A percentile compares a stretch with the other conserved stretches of the same genome.
Evolutionary conservation across 129 eudicot genomes (phyloP).

Genomic region (Helichrysum umbraculigerum): DNA sequence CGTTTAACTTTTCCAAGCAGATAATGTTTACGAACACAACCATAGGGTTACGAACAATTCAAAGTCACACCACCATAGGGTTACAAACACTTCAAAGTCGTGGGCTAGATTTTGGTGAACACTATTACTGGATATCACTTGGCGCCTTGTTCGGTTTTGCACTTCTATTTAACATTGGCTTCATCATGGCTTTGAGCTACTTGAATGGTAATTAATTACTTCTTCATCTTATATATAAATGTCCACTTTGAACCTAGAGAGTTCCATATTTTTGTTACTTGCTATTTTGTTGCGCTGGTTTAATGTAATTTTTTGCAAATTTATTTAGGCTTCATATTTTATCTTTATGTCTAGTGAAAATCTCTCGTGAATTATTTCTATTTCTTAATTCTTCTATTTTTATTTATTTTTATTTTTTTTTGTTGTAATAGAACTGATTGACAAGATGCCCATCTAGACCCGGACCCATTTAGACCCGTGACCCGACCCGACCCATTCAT

Average conservation of each 20-base stretch:
- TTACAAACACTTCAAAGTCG: neutral
- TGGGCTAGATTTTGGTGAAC: slow-evolving; percentile 1
- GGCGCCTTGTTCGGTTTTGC: slow-evolving; percentile 10
- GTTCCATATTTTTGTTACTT: neutral
- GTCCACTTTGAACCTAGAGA: slow-evolving; percentile 9
- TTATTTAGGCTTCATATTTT: too few species aligned
- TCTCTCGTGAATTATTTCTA: too few species aligned
- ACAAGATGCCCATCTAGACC: too few species aligned
- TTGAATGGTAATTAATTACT: slow-evolving; percentile 1
- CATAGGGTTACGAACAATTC: slow-evolving; percentile 1
- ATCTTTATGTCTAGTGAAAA: too few species aligned
- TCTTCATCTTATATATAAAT: slow-evolving; percentile 1
- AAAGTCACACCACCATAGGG: slow-evolving; percentile 9
- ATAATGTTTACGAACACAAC: neutral
- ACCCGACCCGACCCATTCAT: too few species aligned
- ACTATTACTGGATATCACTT: slow-evolving; percentile 14
- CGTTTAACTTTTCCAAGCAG: neutral
- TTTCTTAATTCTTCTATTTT: too few species aligned
- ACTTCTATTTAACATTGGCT: slow-evolving; percentile 1
- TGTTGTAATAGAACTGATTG: too few species aligned
- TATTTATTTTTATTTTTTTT: too few species aligned
- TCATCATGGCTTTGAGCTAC: slow-evolving; percentile 12
- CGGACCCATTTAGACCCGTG: too few species aligned
- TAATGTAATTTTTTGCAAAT: neutral
- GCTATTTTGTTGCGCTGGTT: neutral